Evolutionary conservation across 2,329 filamentous ascomycete genomes (phyloP).

Genomic region (Chrysosporium keratinophilum): DNA sequence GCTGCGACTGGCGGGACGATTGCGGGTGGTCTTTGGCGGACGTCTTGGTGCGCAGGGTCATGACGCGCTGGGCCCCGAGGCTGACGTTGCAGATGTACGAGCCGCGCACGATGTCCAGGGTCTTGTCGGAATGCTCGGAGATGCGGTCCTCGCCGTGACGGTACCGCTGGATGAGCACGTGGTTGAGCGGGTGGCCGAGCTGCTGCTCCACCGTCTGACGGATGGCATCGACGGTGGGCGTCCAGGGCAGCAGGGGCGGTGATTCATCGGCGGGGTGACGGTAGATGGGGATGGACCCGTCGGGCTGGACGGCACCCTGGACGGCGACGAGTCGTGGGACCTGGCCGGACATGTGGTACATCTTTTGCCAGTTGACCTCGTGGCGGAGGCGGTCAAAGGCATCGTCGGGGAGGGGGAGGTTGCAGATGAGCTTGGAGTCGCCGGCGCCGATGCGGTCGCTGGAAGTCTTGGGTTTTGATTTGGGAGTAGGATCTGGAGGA

Average conservation of each 20-base stretch:
- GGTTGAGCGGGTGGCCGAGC: slow-evolving; percentile 74
- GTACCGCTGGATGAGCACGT: slow-evolving; percentile 87
- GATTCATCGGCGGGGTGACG: slow-evolving; percentile 87
- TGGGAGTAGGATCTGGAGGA: not conserved
- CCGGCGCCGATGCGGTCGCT: slow-evolving; percentile 61
- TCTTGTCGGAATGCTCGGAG: slow-evolving; percentile 94
- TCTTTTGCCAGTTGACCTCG: slow-evolving; percentile 79
- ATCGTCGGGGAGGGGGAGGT: slow-evolving; percentile 52
- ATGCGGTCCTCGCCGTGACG: slow-evolving; percentile 84
- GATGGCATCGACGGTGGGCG: slow-evolving; percentile 59
- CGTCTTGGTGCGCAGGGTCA: slow-evolving; percentile 68
- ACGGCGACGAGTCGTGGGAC: slow-evolving; percentile 87
- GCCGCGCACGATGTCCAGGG: slow-evolving; percentile 70
- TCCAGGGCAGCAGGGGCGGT: slow-evolving; percentile 64
- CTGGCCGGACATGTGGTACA: slow-evolving; percentile 84
- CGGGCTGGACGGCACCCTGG: slow-evolving; percentile 49
- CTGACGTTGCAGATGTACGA: slow-evolving; percentile 89
- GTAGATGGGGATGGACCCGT: slow-evolving; percentile 76
- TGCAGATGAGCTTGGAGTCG: slow-evolving; percentile 63
- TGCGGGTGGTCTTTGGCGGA: slow-evolving; percentile 25
- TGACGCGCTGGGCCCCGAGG: slow-evolving; percentile 80
- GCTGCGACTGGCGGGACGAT: slow-evolving; percentile 49
- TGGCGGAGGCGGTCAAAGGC: slow-evolving; percentile 60
- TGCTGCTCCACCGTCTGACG: slow-evolving; percentile 57
- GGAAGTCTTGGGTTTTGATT: not conserved